Evolutionary conservation across 352 stramenopile species (phyloP), one percentile per base, ranked within the genome.

Genomic region (Phytophthora cajani): DNA sequence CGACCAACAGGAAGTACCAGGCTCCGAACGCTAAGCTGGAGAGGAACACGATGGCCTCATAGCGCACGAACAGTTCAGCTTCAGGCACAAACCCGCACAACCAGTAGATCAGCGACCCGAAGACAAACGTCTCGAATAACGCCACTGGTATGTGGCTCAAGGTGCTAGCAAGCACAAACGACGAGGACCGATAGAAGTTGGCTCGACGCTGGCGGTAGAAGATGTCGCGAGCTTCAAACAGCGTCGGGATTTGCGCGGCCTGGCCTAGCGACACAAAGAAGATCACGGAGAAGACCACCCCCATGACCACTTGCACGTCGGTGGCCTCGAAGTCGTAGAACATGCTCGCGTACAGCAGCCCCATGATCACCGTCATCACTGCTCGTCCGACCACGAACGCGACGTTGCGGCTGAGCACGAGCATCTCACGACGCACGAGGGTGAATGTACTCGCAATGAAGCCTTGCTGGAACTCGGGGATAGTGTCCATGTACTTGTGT

Each of bases 61-160:
- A 91, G 17, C 77, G 61, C 3, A 88, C 21, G 50, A 85, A 90
- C 5, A 71, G 40, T 46, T 54, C 47, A 36, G 56, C 62, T 5
- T 84, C 64, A 7, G 71, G 51, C 14, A 72, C 69, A 38, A 84
- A 82, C 9, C 88, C 88, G 59, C 91, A 88, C 58, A 95, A 80
- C 75, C 83, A 97, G 64, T 95, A 97, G 32, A 95, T 66, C 32
- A 97, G 70, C 9, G 76, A 89, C 11, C 86, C 89, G 70, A 97
- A 95, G 17, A 91, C 71, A 5, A 94, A 51, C 4, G 81, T 81
- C 73, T 95, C 88, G 42, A 91, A 74, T 2, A 84, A 16, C 68
- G 71, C 62, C 58, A 86, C 76, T 32, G 81, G 69, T 19, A 86
- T 54, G 40, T 80, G 67, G 46, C 72, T 74, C 10, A 85, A 30